Evolutionary conservation across 176 grass and related monocot species (phyloP).

Genomic region (Puccinellia tenuiflora): DNA sequence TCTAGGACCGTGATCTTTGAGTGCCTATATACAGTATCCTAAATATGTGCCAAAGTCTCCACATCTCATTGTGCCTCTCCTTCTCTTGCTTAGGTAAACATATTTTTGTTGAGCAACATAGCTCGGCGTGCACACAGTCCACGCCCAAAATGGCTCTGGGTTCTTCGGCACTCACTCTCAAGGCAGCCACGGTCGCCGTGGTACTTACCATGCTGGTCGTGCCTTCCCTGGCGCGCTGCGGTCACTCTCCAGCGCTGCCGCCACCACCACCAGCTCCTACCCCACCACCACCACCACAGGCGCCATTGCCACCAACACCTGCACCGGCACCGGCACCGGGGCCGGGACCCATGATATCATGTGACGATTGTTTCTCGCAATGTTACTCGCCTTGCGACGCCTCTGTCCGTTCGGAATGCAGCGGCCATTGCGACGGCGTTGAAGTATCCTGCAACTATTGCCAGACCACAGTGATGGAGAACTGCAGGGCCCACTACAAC

Average conservation of each 20-base stretch:
- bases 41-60: no score
- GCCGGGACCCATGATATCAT: neutral
- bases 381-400: neutral
- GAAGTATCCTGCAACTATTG: neutral
- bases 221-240: neutral
- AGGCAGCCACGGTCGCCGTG: neutral
- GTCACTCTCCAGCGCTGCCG: neutral
- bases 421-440: neutral
- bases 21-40: no score
- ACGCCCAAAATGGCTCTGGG: neutral
- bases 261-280: neutral
- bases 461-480: neutral
- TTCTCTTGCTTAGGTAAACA: neutral
- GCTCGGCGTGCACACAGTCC: neutral
- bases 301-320: neutral
- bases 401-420: neutral
- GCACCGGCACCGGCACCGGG: neutral
- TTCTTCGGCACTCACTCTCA: neutral
- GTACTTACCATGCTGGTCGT: neutral
- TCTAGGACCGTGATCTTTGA: no score
- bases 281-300: neutral
- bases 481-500: neutral
- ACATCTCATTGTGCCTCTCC: neutral
- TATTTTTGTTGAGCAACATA: no score
- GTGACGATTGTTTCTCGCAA: neutral